Evolutionary conservation across 2,329 filamentous ascomycete species (phyloP), one percentile per base, ranked within the genome.

Genomic region (Fusarium miscanthi): DNA sequence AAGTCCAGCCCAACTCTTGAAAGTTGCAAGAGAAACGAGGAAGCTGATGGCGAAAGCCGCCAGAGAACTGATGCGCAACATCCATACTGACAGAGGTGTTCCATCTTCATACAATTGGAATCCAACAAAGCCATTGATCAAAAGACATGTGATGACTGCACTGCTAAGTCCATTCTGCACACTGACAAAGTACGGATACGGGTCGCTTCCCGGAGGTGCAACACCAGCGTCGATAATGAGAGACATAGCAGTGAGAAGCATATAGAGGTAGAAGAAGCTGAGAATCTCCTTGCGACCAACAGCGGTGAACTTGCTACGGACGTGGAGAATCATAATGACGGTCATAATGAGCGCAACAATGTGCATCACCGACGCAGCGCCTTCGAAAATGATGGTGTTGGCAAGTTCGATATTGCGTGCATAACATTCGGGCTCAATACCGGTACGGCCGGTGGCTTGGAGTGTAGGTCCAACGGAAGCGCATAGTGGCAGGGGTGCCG

Each of bases 71-170:
- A 93, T 84, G 59, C 95, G 91, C 69, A 99, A 85, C 76, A 98
- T 90, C 96, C 96, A 99, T 46, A 99, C 91, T 0, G 95, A 98
- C 43, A 98, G 85, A 4, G 92, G 92, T 3, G 96, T 99, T 56
- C 96, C 96, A 78, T 99, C 96, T 83, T 99, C 96, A 82, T 99
- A 99, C 17, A 99, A 87, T 83, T 98, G 96, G 83, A 99, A 99
- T 38, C 96, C 96, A 59, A 99, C 95, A 79, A 99, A 99, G 46
- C 96, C 96, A 82, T 98, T 98, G 86, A 99, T 95, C 77, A 98
- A 85, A 62, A 99, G 86, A 81, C 93, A 97, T 31, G 94, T 95
- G 80, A 96, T 92, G 33, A 97, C 88, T 2, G 96, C 94, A 40
- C 94, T 97, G 27, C 91, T 86, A 59, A 99, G 86, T 19, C 95